Evolutionary conservation across 306 rosid species (phyloP).

Genomic region (Oemleria cerasiformis): DNA sequence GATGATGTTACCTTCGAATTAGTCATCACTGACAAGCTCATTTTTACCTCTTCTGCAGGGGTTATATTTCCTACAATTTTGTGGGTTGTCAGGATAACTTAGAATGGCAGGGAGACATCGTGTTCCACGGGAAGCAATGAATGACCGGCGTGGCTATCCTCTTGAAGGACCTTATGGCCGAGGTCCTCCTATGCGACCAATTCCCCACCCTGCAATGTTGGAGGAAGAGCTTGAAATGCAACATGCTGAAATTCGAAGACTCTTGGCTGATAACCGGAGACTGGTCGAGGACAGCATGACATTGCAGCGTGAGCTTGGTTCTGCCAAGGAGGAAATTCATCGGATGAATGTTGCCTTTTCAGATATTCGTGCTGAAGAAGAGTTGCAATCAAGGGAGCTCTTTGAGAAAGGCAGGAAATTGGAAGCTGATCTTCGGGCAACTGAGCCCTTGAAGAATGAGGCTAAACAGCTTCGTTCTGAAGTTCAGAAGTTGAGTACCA

Average conservation of each 20-base stretch:
- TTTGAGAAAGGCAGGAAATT: constrained; percentile 62
- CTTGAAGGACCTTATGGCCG: constrained; percentile 59
- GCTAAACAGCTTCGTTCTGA: constrained; percentile 60
- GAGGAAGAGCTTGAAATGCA: constrained; percentile 81
- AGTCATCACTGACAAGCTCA: background rate
- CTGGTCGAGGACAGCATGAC: constrained; percentile 63
- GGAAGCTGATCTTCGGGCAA: constrained; percentile 70
- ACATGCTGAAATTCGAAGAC: constrained; percentile 57
- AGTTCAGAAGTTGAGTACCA: constrained; percentile 57
- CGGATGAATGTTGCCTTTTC: constrained; percentile 71
- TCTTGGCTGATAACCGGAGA: constrained; percentile 64
- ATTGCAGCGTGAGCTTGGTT: constrained; percentile 62
- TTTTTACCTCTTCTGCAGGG: background rate
- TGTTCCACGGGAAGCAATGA: constrained; percentile 46
- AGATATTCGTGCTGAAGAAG: constrained; percentile 66
- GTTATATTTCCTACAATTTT: background rate
- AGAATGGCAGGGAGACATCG: constrained; percentile 70
- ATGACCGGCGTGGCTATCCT: constrained; percentile 59
- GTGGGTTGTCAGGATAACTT: constrained; percentile 32
- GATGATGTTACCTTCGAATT: constrained; percentile 1
- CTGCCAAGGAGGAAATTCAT: constrained; percentile 74
- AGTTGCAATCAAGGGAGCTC: constrained; percentile 65
- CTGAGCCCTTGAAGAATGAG: constrained; percentile 72
- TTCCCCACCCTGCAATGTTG: constrained; percentile 70
- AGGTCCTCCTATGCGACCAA: constrained; percentile 52